Evolutionary conservation across 75 land plant species (phyloP), one percentile per base, ranked within the genome.

Genomic region (Cupressus sempervirens): DNA sequence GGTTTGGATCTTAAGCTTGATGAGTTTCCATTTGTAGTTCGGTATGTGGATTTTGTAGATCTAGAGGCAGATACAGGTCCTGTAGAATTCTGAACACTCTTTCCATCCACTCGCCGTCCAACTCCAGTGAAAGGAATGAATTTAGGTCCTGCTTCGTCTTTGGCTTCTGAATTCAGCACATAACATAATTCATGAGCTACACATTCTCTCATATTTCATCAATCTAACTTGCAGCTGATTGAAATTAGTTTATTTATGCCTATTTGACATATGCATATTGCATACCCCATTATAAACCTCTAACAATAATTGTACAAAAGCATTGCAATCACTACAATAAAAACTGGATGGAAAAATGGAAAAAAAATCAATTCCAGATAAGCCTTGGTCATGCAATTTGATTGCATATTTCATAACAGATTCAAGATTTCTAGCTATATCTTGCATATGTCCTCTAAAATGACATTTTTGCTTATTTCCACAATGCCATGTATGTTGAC

Each of bases 21-120:
- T 13, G 84, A 26, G 13, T 53, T 53, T 20, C 72, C 70, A 72
- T 8, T 52, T 35, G 76, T 36, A 83, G 32, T 20, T 11, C 35
- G 41, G 58, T 9, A 40, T 67, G 43, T 36, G 11, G 70, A 53
- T 30, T 35, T 36, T 8, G n/a, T 79, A 58, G 46, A 13, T 65
- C 7, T 38, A n/a, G 84, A 46, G 30, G 38, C 18, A 83, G 15
- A 68, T 84, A 40, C 45, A 20, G 83, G 87, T 50, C 46, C 35
- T n/a, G 68, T 52, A 26, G 83, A 85, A 34, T 52, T 13, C 40
- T 81, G 79, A 12, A 50, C 18, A 13, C 83, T 38, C 48, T 85
- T 87, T 7, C 88, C 88, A 87, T 87, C 88, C n/a, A 87, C 16
- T 77, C 88, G 80, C 83, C 88, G 85, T 58, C 88, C 88, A 56